Percentiles rank a stretch among this genome's conserved stretches.
phyloP scores from a whole-genome alignment of 1,139 yeast species.

The Candida sanyaensis region DNA sequence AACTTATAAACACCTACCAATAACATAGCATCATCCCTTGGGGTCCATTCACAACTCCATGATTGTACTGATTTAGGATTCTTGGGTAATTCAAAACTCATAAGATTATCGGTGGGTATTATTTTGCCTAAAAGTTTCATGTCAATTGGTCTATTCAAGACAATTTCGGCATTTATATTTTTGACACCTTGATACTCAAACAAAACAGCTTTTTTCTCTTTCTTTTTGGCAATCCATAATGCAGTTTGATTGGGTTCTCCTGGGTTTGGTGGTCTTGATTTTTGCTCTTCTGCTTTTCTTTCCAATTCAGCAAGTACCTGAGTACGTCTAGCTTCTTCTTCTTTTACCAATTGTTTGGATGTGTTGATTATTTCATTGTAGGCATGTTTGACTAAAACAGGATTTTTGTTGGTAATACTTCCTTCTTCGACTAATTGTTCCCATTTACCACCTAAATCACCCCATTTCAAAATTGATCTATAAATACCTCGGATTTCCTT shows the following conservation, averaged over 20 bases:
- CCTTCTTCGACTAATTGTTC: constrained; percentile 91
- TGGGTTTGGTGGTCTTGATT: constrained; percentile 31
- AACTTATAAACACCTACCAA: constrained; percentile 86
- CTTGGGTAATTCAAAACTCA: constrained; percentile 56
- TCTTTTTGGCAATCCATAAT: constrained; percentile 61
- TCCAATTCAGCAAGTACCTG: constrained; percentile 60
- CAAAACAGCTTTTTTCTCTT: constrained; percentile 82
- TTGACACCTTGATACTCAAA: constrained; percentile 90
- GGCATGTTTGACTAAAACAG: constrained; percentile 76
- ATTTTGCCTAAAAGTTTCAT: constrained; percentile 62
- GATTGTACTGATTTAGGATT: constrained; percentile 81
- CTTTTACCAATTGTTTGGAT: constrained; percentile 63
- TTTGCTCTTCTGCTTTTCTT: constrained; percentile 60
- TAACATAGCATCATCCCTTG: constrained; percentile 82
- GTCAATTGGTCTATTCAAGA: constrained; percentile 81
- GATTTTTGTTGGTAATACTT: constrained; percentile 80
- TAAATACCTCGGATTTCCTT: constrained; percentile 87
- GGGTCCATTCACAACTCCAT: constrained; percentile 90
- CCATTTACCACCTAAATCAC: constrained; percentile 81
- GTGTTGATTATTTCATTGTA: constrained; percentile 67
- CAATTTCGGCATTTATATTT: constrained; percentile 86
- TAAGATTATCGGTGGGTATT: constrained; percentile 61
- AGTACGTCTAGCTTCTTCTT: constrained; percentile 65
- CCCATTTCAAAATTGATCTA: constrained; percentile 77
- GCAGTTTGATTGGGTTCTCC: constrained; percentile 44